Evolutionary conservation across 2,329 filamentous ascomycete species (phyloP).

Genomic region (Colletotrichum simmondsii): DNA sequence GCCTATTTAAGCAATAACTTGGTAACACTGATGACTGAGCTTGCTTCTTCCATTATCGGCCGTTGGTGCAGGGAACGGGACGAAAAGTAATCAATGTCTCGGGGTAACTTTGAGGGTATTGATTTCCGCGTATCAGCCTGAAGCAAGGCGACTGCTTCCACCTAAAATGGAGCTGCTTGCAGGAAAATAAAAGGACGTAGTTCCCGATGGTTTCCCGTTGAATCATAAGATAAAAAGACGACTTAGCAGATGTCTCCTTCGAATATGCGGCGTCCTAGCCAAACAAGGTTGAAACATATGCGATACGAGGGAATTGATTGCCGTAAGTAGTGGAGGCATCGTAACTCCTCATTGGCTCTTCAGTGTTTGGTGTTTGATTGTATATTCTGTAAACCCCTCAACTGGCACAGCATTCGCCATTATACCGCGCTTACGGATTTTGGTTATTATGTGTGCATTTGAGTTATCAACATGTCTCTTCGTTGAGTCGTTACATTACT

Average conservation of each 20-base stretch:
- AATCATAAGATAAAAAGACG: not conserved
- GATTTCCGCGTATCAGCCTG: not conserved
- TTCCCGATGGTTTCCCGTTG: not conserved
- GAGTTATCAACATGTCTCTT: no score
- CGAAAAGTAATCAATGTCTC: not conserved
- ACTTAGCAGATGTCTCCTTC: not conserved
- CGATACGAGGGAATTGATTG: not conserved
- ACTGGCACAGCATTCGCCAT: no score
- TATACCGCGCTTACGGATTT: no score
- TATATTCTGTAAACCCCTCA: no score
- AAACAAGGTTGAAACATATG: not conserved
- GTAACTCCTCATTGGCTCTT: not conserved
- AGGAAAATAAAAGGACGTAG: not conserved
- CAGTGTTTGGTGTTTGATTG: no score
- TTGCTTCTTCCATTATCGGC: not conserved
- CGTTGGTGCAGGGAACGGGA: not conserved
- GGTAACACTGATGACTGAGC: not conserved
- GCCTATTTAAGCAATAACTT: slow-evolving; percentile 8
- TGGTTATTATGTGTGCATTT: no score
- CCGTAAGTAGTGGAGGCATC: not conserved
- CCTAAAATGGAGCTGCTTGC: not conserved
- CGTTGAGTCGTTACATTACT: no score
- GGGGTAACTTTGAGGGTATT: not conserved
- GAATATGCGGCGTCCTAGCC: not conserved
- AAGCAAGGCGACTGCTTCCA: not conserved